phyloP scores from a whole-genome alignment of 2,329 filamentous ascomycete species.

The Cladophialophora carrionii region DNA sequence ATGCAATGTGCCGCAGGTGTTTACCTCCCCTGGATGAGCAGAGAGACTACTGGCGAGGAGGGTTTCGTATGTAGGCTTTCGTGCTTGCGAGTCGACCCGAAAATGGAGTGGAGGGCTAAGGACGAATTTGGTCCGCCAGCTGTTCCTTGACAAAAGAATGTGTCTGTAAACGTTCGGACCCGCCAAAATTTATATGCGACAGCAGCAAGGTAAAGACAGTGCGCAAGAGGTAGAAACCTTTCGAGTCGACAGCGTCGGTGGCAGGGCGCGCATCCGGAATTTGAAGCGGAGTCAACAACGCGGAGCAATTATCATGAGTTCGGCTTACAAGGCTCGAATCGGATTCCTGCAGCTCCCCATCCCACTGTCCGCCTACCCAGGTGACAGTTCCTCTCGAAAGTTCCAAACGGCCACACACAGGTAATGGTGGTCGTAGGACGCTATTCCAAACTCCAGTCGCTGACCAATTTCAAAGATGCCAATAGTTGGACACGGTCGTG shows the following conservation, averaged over 20 bases:
- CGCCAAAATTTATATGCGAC: neutral
- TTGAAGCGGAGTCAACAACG: neutral
- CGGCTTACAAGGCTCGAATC: neutral
- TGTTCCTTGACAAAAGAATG: neutral
- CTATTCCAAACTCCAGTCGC: neutral
- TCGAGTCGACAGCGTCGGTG: neutral
- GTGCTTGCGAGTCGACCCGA: neutral
- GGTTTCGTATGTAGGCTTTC: neutral
- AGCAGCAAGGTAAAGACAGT: neutral
- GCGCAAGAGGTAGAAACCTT: neutral
- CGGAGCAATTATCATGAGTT: neutral
- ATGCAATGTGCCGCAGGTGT: neutral
- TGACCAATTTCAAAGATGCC: slow-evolving; percentile 3
- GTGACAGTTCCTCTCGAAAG: neutral
- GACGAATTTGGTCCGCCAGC: neutral
- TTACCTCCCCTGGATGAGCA: neutral
- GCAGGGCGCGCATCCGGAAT: neutral
- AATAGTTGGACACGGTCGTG: slow-evolving; percentile 2
- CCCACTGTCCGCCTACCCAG: neutral
- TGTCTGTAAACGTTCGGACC: neutral
- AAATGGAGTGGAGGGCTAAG: neutral
- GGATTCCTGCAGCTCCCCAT: neutral
- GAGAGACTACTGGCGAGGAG: neutral
- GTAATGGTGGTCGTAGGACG: neutral
- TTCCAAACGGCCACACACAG: neutral